Percentiles rank a stretch among this genome's conserved stretches.
These are phyloP conservation scores for Zangia roseola DNA, from an alignment of 768 basidiomycete species.

Conservation along the genomic window DNA sequence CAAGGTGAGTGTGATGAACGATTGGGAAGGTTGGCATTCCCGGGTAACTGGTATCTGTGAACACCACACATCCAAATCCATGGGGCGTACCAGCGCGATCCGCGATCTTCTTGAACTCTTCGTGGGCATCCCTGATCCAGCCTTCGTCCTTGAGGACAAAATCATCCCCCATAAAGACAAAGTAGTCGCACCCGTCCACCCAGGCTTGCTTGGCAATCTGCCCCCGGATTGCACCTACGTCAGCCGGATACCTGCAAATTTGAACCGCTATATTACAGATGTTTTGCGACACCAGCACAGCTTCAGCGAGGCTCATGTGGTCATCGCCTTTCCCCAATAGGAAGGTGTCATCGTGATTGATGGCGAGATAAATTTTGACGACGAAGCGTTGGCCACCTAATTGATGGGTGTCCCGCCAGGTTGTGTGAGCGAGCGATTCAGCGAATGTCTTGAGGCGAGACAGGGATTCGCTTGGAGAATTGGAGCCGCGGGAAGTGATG, in stretches of 20 bases:
- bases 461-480: constrained; percentile 38
- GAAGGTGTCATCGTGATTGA: constrained; percentile 49
- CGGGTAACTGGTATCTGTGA: constrained; percentile 54
- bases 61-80: constrained; percentile 58
- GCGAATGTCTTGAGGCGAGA: constrained; percentile 43
- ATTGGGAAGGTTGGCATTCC: constrained; percentile 66
- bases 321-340: constrained; percentile 30
- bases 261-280: constrained; percentile 37
- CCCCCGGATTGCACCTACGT: constrained; percentile 45
- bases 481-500: constrained; percentile 49
- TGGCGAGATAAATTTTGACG: constrained; percentile 49
- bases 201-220: constrained; percentile 48
- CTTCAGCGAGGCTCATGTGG: constrained; percentile 33
- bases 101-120: constrained; percentile 38
- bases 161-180: constrained; percentile 56
- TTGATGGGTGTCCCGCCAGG: constrained; percentile 40
- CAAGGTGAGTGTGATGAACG: constrained; percentile 52
- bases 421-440: constrained; percentile 43
- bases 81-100: constrained; percentile 30
- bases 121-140: constrained; percentile 48
- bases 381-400: constrained; percentile 33
- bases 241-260: constrained; percentile 40
- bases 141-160: constrained; percentile 46
- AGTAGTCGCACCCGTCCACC: constrained; percentile 48
- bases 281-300: constrained; percentile 36